These are phyloP conservation scores for Colletotrichum musicola DNA, from an alignment of 2,329 filamentous ascomycete species.

Conservation along the genomic window DNA sequence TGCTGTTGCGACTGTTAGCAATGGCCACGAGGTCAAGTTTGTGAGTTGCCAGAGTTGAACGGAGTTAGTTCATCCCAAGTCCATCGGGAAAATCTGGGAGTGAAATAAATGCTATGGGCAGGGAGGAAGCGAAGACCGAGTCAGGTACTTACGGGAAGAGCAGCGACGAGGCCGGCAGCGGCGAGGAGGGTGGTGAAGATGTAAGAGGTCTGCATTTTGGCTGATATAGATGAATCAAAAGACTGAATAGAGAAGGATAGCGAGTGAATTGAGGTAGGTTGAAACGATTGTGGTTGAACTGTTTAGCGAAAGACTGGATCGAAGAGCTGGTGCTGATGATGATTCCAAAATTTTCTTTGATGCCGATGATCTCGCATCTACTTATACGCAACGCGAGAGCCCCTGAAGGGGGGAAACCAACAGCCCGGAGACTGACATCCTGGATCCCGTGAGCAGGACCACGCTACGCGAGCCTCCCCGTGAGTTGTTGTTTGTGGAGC, in stretches of 20 bases:
- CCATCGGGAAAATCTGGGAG: background rate
- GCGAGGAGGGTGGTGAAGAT: conserved; percentile 28
- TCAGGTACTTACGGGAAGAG: conserved; percentile 21
- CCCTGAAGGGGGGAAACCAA: background rate
- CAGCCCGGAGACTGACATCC: background rate
- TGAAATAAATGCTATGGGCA: background rate
- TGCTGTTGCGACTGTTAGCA: conserved; percentile 9
- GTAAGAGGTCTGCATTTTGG: conserved; percentile 30
- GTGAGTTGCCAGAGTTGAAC: background rate
- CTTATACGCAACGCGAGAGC: conserved; percentile 17
- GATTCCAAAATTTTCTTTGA: background rate
- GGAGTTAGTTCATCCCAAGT: background rate
- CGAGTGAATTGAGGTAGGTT: background rate
- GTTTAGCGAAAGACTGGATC: conserved; percentile 23
- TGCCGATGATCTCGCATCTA: background rate
- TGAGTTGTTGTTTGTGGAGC: conserved; percentile 13
- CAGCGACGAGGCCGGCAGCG: conserved; percentile 16
- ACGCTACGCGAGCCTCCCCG: background rate
- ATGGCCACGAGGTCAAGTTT: background rate
- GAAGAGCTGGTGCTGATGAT: conserved; percentile 23
- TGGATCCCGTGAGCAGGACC: background rate
- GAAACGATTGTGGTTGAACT: conserved; percentile 7
- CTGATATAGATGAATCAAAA: background rate
- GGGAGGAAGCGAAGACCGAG: background rate
- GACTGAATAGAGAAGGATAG: background rate